phyloP scores from a whole-genome alignment of 345 rosid species.

The Salix dunnii region DNA sequence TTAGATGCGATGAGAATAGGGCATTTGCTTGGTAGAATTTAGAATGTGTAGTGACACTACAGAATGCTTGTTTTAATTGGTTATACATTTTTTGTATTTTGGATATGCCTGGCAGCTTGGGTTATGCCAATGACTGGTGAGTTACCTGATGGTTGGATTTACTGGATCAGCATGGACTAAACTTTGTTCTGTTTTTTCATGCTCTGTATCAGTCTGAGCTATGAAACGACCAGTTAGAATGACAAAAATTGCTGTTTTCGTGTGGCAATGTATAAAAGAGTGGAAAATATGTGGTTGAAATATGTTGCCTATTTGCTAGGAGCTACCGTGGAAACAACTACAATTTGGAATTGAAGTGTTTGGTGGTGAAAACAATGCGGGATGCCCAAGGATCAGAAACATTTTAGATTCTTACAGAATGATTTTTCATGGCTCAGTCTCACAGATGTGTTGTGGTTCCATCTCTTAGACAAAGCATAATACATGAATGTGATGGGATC shows the following conservation, averaged over 20 bases:
- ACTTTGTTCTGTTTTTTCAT: neutral
- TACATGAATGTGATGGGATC: neutral
- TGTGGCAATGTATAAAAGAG: neutral
- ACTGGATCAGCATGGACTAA: neutral
- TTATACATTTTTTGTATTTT: neutral
- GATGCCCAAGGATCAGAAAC: neutral
- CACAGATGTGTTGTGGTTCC: neutral
- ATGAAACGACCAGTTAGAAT: neutral
- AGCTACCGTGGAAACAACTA: neutral
- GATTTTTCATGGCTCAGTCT: neutral
- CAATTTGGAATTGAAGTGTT: neutral
- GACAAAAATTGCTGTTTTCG: neutral
- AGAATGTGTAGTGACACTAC: neutral
- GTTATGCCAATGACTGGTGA: neutral
- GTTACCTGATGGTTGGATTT: neutral
- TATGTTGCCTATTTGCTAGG: neutral
- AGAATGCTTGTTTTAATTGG: neutral
- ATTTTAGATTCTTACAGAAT: neutral
- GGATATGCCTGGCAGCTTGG: neutral
- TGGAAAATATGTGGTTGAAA: neutral
- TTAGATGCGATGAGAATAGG: neutral
- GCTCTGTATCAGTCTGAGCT: neutral
- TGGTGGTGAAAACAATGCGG: neutral
- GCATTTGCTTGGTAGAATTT: neutral
- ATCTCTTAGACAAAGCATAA: neutral